phyloP scores from a whole-genome alignment of 106 monocot genomes.

The Allium sativum region DNA sequence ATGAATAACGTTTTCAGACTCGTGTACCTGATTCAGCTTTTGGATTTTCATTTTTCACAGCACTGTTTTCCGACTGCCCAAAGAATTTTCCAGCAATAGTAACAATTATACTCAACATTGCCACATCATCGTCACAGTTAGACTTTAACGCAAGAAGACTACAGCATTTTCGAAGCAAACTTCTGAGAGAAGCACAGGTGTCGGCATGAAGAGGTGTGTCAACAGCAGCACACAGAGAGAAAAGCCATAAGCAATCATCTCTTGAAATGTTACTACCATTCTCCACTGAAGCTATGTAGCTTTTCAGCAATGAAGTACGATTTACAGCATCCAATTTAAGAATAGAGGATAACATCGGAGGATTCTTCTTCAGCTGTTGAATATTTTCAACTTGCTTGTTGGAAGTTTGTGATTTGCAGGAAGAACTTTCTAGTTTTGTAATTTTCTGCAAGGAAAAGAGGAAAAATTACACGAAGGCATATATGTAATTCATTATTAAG shows the following conservation, averaged over 20 bases:
- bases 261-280: conserved; percentile 25
- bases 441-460: conserved; percentile 15
- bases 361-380: conserved; percentile 13
- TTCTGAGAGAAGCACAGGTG: conserved; percentile 59
- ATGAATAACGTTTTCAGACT: no score
- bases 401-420: background rate
- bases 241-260: conserved; percentile 69
- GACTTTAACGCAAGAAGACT: conserved; percentile 40
- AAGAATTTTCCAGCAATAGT: conserved; percentile 73
- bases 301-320: conserved; percentile 53
- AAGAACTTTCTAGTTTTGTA: conserved; percentile 18
- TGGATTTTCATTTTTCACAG: no score
- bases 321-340: conserved; percentile 33
- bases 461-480: background rate
- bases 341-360: conserved; percentile 38
- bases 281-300: conserved; percentile 34
- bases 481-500: no score
- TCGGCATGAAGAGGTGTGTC: conserved; percentile 64
- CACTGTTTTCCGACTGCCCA: conserved; percentile 43
- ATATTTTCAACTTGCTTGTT: conserved; percentile 1
- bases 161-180: conserved; percentile 67
- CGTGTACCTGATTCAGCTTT: no score
- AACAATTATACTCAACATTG: conserved; percentile 60
- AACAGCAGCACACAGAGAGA: conserved; percentile 59
- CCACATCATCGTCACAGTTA: conserved; percentile 58